phyloP scores from a whole-genome alignment of 768 basidiomycete species.

The Nevesoporus exiguus region DNA sequence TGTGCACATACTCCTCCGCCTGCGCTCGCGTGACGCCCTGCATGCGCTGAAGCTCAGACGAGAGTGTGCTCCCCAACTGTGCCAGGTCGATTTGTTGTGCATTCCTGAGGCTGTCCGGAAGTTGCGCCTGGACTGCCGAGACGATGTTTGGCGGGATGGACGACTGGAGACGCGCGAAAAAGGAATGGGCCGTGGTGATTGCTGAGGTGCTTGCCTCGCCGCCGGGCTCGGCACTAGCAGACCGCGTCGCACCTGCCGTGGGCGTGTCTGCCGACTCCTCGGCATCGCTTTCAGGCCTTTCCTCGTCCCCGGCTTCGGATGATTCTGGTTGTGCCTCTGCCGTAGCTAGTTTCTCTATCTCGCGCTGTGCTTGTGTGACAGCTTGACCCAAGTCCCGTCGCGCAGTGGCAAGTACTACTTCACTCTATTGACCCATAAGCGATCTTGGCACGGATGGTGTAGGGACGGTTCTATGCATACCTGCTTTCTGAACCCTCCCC shows the following conservation, averaged over 20 bases:
- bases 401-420: constrained; percentile 62
- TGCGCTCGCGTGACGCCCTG: constrained; percentile 73
- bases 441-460: background rate
- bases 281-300: constrained; percentile 22
- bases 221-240: constrained; percentile 19
- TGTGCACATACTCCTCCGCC: constrained; percentile 82
- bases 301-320: constrained; percentile 16
- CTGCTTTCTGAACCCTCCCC: constrained; percentile 92
- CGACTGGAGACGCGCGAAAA: constrained; percentile 70
- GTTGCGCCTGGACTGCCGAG: constrained; percentile 59
- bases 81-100: constrained; percentile 65
- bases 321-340: constrained; percentile 26
- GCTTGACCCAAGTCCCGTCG: constrained; percentile 70
- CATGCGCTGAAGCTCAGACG: constrained; percentile 65
- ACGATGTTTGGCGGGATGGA: constrained; percentile 74
- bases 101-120: constrained; percentile 64
- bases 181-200: constrained; percentile 35
- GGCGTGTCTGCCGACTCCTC: constrained; percentile 29
- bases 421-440: constrained; percentile 47
- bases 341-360: constrained; percentile 57
- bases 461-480: constrained; percentile 37
- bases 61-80: constrained; percentile 60
- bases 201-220: constrained; percentile 14
- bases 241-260: constrained; percentile 18
- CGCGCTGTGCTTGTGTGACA: constrained; percentile 77